Evolutionary conservation across 1,284 basidiomycete genomes (phyloP), one percentile per base, ranked within the genome.

Genomic region (Cystodermella granulosa): DNA sequence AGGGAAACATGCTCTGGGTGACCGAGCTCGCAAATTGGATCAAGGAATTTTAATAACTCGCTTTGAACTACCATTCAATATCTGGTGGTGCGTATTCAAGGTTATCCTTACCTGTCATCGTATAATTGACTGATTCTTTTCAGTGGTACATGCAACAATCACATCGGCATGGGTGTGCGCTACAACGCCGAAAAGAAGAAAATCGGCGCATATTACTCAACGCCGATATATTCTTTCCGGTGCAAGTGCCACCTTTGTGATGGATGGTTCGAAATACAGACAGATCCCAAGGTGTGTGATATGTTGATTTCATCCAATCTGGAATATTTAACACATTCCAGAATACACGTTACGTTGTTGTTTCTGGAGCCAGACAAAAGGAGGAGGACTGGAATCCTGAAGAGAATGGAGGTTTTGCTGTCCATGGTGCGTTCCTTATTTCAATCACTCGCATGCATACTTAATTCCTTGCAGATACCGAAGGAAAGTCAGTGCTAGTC

Each of bases 131-230:
- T 11, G n/a, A 20, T 37, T 48, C 39, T 31, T 39, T 23, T 4
- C 57, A 91, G 87, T 60, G 90, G 84, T 43, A 84, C 84, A 68
- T 98, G 94, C 67, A 82, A 93, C 66, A 87, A 86, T 55, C 93
- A 96, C 68, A 91, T 97, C 49, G 93, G 93, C 15, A 94, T 94
- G 79, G 93, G 94, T 22, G 94, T 97, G 3, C 87, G 96, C 2
- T 98, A 96, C 75, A 99, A 99, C 58, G 96, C 96, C 0, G 92
- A 97, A 66, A 99, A 99, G 77, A 85, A 85, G 69, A 96, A 95
- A 66, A 80, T 96, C 16, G 96, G 94, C n/a, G 83, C 81, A 53
- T 98, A 99, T 69, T 91, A 90, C 60, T 87, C 85, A 1, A 98
- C 94, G 0, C 90, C 93, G 2, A 96, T 99, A 45, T 98, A 76